Percentiles rank a stretch among this genome's conserved stretches.
These are phyloP conservation scores for Emmonsiellopsis sp. DNA, from an alignment of 2,329 filamentous ascomycete species.

Conservation along the genomic window DNA sequence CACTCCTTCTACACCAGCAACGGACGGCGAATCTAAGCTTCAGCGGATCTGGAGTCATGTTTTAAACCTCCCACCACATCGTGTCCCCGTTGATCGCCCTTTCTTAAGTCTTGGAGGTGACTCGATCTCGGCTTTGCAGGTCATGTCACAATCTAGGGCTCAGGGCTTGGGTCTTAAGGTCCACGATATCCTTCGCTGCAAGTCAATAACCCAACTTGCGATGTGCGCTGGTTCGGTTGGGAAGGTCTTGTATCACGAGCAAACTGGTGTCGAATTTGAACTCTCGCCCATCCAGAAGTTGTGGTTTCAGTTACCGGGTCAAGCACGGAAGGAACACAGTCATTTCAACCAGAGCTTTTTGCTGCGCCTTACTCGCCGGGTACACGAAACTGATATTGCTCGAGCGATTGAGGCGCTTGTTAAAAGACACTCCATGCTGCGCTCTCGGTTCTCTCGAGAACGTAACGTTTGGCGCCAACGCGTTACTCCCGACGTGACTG, in stretches of 20 bases:
- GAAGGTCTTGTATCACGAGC: conserved; percentile 18
- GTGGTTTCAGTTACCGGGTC: conserved; percentile 9
- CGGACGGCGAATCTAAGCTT: conserved; percentile 8
- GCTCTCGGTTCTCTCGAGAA: conserved; percentile 15
- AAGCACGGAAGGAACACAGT: conserved; percentile 13
- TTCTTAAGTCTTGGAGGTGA: conserved; percentile 25
- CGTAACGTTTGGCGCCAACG: conserved; percentile 20
- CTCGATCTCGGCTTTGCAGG: conserved; percentile 19
- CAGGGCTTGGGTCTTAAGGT: conserved; percentile 12
- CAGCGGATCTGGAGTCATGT: conserved; percentile 15
- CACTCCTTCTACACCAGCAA: conserved; percentile 7
- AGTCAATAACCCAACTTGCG: conserved; percentile 33
- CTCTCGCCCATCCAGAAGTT: conserved; percentile 21
- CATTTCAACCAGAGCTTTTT: conserved; percentile 20
- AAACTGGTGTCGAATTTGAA: conserved; percentile 12
- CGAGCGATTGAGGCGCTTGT: conserved; percentile 11
- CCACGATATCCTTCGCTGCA: conserved; percentile 22
- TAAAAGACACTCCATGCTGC: conserved; percentile 17
- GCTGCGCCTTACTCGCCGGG: conserved; percentile 7
- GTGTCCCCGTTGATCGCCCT: conserved; percentile 16
- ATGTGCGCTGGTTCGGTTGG: conserved; percentile 20
- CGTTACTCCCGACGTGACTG: conserved; percentile 20
- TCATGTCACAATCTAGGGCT: conserved; percentile 13
- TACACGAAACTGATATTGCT: conserved; percentile 5
- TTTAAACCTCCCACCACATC: conserved; percentile 11